Percentiles rank a stretch among this genome's conserved stretches.
Conservation (phyloP, 2,329 filamentous ascomycete genomes). For the Calonectria fujianensis region DNA sequence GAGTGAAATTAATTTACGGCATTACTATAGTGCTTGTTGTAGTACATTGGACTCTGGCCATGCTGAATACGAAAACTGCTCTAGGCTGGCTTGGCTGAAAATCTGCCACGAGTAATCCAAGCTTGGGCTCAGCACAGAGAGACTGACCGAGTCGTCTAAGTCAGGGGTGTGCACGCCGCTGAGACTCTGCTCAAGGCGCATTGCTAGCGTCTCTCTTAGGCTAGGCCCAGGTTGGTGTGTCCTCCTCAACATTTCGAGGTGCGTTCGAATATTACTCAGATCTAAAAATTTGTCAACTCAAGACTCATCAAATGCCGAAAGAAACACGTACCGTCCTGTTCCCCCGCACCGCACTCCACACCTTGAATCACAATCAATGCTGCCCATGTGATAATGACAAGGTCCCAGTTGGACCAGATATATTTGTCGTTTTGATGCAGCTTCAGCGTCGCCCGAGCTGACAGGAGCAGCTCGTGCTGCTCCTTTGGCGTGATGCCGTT, state of each 20-base stretch:
- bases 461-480: slow-evolving; percentile 32
- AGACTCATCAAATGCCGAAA: not conserved
- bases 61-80: slow-evolving; percentile 26
- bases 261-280: slow-evolving; percentile 30
- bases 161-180: slow-evolving; percentile 33
- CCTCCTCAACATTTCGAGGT: slow-evolving; percentile 34
- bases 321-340: slow-evolving; percentile 16
- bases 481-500: slow-evolving; percentile 33
- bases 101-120: slow-evolving; percentile 40
- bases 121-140: slow-evolving; percentile 10
- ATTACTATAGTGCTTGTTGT: not conserved
- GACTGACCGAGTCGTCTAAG: slow-evolving; percentile 5
- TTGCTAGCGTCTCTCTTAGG: slow-evolving; percentile 20
- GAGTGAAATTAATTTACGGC: not conserved
- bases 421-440: slow-evolving; percentile 30
- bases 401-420: slow-evolving; percentile 35
- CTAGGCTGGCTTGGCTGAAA: slow-evolving; percentile 34
- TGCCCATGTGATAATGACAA: slow-evolving; percentile 35
- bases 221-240: slow-evolving; percentile 28
- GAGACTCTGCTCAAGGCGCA: slow-evolving; percentile 36
- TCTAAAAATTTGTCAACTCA: slow-evolving; percentile 3
- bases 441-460: slow-evolving; percentile 31
- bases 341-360: slow-evolving; percentile 23
- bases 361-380: slow-evolving; percentile 35
- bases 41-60: slow-evolving; percentile 20